Conservation (phyloP, 2,329 filamentous ascomycete genomes). For the Hymenoscyphus infarciens region DNA sequence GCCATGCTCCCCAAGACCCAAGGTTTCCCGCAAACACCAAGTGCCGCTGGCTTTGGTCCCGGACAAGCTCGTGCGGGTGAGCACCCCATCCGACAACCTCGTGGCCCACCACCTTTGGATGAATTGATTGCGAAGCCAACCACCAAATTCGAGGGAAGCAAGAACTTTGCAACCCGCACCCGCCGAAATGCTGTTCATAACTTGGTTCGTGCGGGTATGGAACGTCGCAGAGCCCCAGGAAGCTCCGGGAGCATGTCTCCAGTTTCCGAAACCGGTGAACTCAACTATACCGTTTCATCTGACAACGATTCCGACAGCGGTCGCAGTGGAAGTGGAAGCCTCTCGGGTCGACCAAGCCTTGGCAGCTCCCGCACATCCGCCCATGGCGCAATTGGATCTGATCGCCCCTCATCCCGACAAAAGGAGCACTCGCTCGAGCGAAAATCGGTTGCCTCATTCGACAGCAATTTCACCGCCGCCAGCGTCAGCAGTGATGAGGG, state of each 20-base stretch:
- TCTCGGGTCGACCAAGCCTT: conserved; percentile 65
- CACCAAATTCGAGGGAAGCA: conserved; percentile 88
- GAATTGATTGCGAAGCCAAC: conserved; percentile 89
- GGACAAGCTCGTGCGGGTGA: conserved; percentile 91
- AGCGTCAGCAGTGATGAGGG: conserved; percentile 64
- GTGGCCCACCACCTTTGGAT: conserved; percentile 85
- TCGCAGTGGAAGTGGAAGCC: conserved; percentile 72
- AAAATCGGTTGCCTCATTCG: conserved; percentile 41
- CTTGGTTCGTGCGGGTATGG: conserved; percentile 82
- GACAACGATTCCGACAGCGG: conserved; percentile 72
- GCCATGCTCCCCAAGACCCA: conserved; percentile 71
- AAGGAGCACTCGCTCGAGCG: conserved; percentile 57
- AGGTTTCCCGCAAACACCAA: conserved; percentile 76
- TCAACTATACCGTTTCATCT: conserved; percentile 59
- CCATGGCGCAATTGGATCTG: conserved; percentile 83
- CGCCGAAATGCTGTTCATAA: conserved; percentile 89
- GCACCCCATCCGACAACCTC: conserved; percentile 89
- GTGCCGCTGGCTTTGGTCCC: conserved; percentile 78
- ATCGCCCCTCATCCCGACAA: conserved; percentile 70
- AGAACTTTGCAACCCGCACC: conserved; percentile 94
- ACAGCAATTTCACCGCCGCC: conserved; percentile 54
- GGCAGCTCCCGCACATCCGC: conserved; percentile 74
- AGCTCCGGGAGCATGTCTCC: conserved; percentile 84
- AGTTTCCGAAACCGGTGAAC: conserved; percentile 73
- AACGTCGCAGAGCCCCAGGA: conserved; percentile 70